These are phyloP conservation scores for Trichoderma gracile DNA, from an alignment of 2,329 filamentous ascomycete genomes.

Conservation along the genomic window DNA sequence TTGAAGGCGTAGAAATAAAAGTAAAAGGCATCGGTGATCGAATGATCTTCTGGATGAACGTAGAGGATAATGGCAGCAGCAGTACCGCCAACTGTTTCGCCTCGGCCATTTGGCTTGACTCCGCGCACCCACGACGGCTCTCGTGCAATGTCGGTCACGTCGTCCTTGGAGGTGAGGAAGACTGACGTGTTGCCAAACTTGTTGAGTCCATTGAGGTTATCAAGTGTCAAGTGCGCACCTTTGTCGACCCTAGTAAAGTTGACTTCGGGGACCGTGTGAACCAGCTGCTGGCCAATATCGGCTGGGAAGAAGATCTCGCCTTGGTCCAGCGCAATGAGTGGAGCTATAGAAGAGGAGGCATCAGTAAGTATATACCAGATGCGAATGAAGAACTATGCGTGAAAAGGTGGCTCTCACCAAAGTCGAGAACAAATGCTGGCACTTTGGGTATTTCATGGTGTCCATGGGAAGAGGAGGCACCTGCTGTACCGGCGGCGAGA, in stretches of 20 bases:
- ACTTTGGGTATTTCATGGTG: background rate
- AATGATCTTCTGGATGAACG: background rate
- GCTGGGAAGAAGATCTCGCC: background rate
- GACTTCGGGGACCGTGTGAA: constrained; percentile 8
- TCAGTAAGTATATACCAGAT: background rate
- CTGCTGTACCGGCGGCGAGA: background rate
- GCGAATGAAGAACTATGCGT: background rate
- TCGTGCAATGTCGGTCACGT: constrained; percentile 1
- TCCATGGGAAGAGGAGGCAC: background rate
- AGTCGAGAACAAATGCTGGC: constrained; percentile 8
- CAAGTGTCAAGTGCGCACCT: background rate
- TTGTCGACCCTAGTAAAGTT: constrained; percentile 1
- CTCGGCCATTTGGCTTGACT: constrained; percentile 1
- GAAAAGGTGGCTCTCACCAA: background rate
- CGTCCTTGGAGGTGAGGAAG: constrained; percentile 5
- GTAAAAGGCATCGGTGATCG: constrained; percentile 4
- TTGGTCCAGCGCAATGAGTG: constrained; percentile 5
- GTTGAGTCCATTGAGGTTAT: constrained; percentile 15
- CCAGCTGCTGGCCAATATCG: constrained; percentile 1
- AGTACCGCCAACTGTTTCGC: constrained; percentile 5
- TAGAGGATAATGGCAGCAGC: background rate
- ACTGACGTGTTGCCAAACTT: constrained; percentile 10
- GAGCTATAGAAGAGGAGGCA: background rate
- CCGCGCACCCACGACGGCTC: constrained; percentile 8
- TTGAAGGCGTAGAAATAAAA: constrained; percentile 10